Percentiles rank a stretch among this genome's conserved stretches.
Evolutionary conservation across 345 rosid species (phyloP).

Genomic region (Mercurialis annua): DNA sequence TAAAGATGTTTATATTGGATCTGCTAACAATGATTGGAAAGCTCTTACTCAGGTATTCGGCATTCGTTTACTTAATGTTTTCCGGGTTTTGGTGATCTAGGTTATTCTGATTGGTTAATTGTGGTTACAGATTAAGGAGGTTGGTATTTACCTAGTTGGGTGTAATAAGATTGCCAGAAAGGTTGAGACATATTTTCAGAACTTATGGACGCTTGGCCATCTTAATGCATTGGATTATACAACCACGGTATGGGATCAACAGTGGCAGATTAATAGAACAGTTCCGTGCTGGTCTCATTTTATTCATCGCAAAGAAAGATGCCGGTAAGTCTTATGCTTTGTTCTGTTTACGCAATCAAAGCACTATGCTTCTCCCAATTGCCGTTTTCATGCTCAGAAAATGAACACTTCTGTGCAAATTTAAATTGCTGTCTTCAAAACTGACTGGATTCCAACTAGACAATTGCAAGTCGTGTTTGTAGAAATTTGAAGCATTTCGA

Average conservation of each 20-base stretch:
- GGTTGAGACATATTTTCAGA: slow-evolving; percentile 55
- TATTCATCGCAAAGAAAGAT: slow-evolving; percentile 42
- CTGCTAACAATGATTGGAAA: slow-evolving; percentile 95
- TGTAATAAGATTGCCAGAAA: slow-evolving; percentile 56
- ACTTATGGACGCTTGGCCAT: slow-evolving; percentile 62
- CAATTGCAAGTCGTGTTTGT: background rate
- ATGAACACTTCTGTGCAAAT: background rate
- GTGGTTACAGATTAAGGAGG: slow-evolving; percentile 67
- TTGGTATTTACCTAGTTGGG: slow-evolving; percentile 69
- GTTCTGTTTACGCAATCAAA: background rate
- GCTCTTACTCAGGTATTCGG: slow-evolving; percentile 75
- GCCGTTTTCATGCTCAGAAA: background rate
- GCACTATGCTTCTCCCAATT: background rate
- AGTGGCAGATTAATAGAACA: slow-evolving; percentile 66
- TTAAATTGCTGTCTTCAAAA: background rate
- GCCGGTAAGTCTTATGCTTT: slow-evolving; percentile 40
- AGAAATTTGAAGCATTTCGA: background rate
- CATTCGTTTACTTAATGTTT: background rate
- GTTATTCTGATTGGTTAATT: slow-evolving; percentile 12
- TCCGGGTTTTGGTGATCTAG: background rate
- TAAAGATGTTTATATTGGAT: slow-evolving; percentile 73
- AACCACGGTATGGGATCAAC: slow-evolving; percentile 48
- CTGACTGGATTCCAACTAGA: background rate
- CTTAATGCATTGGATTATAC: slow-evolving; percentile 56
- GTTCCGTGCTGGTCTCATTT: slow-evolving; percentile 97